Conservation (phyloP, 2,329 filamentous ascomycete species). For the Cryoendolithus antarcticus region DNA sequence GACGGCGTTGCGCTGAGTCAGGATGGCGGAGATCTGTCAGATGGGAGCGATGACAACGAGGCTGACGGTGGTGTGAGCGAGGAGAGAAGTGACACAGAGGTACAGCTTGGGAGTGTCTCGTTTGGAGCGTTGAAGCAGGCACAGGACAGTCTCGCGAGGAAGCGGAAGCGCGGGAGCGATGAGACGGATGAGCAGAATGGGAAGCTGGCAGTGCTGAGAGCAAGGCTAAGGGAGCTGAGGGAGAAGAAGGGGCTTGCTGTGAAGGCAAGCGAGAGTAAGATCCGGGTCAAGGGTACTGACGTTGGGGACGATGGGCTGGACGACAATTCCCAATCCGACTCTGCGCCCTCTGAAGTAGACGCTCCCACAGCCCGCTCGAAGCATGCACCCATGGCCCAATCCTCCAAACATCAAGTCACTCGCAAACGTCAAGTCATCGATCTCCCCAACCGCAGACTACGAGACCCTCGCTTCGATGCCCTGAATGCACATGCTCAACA, state of each 20-base stretch:
- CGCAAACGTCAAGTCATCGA: slow-evolving; percentile 63
- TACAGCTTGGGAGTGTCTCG: slow-evolving; percentile 51
- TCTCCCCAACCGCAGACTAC: slow-evolving; percentile 44
- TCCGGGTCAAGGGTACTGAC: slow-evolving; percentile 8
- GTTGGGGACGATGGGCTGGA: slow-evolving; percentile 7
- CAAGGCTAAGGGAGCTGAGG: slow-evolving; percentile 31
- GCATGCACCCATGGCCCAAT: slow-evolving; percentile 74
- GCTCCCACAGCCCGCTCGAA: slow-evolving; percentile 51
- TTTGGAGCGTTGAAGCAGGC: slow-evolving; percentile 87
- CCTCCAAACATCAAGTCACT: slow-evolving; percentile 72
- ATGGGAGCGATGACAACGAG: no score
- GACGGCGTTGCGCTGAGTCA: no score
- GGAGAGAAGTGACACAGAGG: slow-evolving; percentile 27
- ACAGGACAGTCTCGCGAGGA: slow-evolving; percentile 51
- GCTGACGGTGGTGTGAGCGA: slow-evolving; percentile 1
- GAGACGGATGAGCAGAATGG: slow-evolving; percentile 29
- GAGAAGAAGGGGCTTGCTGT: slow-evolving; percentile 25
- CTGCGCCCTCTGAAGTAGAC: slow-evolving; percentile 29
- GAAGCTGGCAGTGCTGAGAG: slow-evolving; percentile 34
- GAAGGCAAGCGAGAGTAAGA: slow-evolving; percentile 14
- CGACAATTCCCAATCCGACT: slow-evolving; percentile 22
- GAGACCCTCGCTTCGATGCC: slow-evolving; percentile 83
- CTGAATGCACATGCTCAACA: slow-evolving; percentile 36
- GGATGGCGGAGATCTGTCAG: no score
- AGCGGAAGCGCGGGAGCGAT: slow-evolving; percentile 31